Conservation (phyloP, 768 basidiomycete species). For the Leccinum incarnatum region DNA sequence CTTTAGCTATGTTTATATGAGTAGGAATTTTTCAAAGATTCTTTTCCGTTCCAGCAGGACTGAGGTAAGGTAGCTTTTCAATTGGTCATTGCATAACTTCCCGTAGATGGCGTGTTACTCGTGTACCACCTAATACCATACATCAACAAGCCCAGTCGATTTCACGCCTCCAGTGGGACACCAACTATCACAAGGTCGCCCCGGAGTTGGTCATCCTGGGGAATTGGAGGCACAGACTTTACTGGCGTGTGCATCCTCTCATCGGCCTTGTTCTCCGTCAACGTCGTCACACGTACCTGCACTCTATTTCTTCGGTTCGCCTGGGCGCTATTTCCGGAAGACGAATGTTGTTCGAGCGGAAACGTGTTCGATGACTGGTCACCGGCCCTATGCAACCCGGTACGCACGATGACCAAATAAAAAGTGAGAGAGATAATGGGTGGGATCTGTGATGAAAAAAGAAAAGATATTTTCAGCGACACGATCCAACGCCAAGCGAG, state of each 20-base stretch:
- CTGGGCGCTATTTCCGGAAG: neutral
- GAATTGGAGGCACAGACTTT: too few species aligned
- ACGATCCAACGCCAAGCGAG: neutral
- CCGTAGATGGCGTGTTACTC: neutral
- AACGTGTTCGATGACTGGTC: neutral
- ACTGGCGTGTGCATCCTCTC: neutral
- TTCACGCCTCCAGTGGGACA: neutral
- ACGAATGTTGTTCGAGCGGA: neutral
- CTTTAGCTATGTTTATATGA: too few species aligned
- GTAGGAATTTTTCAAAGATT: too few species aligned
- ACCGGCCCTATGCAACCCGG: constrained; percentile 20
- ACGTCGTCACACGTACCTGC: constrained; percentile 5
- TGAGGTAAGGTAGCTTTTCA: neutral
- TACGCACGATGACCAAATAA: constrained; percentile 42
- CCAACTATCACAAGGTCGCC: neutral
- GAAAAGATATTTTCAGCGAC: neutral
- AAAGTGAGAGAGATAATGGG: constrained; percentile 43
- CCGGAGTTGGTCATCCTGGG: neutral
- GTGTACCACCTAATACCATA: neutral
- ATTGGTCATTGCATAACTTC: neutral
- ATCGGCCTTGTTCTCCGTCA: constrained; percentile 1
- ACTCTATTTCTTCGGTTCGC: neutral
- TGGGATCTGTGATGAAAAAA: constrained; percentile 24
- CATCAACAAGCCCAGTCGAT: neutral
- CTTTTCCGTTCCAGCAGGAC: neutral